Base-by-base conservation (phyloP, 164 flowering plant species). In the Aristolochia contorta region DNA sequence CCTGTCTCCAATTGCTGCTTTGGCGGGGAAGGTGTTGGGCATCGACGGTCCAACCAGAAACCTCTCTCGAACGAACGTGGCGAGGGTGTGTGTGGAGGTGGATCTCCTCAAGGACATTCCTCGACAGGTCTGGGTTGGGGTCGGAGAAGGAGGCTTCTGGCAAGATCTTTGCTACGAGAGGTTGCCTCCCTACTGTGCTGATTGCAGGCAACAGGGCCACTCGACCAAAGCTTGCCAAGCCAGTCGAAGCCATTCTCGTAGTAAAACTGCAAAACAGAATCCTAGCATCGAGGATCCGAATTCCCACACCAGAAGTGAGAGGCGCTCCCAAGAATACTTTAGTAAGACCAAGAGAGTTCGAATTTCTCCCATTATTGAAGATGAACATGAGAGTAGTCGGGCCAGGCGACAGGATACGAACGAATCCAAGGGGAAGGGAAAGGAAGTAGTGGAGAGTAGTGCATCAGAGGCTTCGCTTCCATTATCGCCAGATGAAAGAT, bases 91-190 rank as follows among this genome's bases (percentile, higher is more conserved):
- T 15, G 60, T 58, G 19, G 48, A 37, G 48, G 48, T 58, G 19
- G 49, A 58, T 43, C 60, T 58, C 20, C 13, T 19, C 12, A 32
- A 27, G 58, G 45, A 30, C 4, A 20, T 56, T 33, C 58, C 58
- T 30, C 21, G 20, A 3, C 20, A 27, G 27, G 16, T 58, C 24
- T 10, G 49, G 49, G 33, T 58, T 43, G 49, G 14, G 15, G 20
- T 58, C 20, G 60, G 60, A 37, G 60, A 58, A n/a, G 47, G 12
- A 20, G 49, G 49, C 14, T 58, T 58, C 43, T 58, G 60, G 60
- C 60, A 58, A 24, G 58, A 43, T 58, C 25, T 43, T 16, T 12
- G 20, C 49, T 58, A 58, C 12, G 49, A 43, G 48, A 37, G 6
- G 15, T 21, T 58, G 25, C 60, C 48, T 58, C 16, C 6, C 12